Evolutionary conservation across 441 rosid species (phyloP).

Genomic region (Adansonia rubrostipa): DNA sequence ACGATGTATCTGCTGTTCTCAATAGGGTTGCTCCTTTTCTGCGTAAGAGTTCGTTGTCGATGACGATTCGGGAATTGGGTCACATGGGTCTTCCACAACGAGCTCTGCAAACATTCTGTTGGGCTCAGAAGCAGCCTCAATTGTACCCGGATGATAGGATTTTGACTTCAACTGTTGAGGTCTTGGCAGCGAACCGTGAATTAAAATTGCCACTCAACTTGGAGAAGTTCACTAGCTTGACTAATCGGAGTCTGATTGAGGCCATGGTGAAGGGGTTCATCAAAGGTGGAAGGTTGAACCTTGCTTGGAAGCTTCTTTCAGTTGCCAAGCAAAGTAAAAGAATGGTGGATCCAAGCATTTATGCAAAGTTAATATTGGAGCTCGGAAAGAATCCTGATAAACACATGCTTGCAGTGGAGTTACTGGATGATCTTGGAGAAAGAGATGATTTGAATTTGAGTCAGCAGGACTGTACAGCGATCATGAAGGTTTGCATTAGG

Average conservation of each 20-base stretch:
- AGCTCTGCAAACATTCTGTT: constrained; percentile 77
- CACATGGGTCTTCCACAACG: constrained; percentile 72
- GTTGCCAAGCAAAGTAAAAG: constrained; percentile 56
- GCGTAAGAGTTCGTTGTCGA: constrained; percentile 74
- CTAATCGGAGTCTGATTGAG: constrained; percentile 72
- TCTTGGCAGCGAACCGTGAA: constrained; percentile 64
- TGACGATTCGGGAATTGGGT: constrained; percentile 74
- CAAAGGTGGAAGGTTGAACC: constrained; percentile 64
- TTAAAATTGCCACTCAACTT: constrained; percentile 61
- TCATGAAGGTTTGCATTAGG: constrained; percentile 80
- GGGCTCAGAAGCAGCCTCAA: constrained; percentile 75
- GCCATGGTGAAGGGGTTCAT: constrained; percentile 81
- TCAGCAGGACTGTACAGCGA: constrained; percentile 75
- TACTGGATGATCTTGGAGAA: constrained; percentile 70
- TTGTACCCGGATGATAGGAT: constrained; percentile 74
- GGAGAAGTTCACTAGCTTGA: constrained; percentile 52
- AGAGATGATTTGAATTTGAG: constrained; percentile 67
- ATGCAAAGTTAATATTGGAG: constrained; percentile 72
- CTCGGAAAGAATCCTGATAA: constrained; percentile 82
- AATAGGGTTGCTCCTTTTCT: constrained; percentile 56
- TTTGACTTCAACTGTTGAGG: constrained; percentile 71
- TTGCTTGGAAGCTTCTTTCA: constrained; percentile 72
- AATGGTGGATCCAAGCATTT: constrained; percentile 58
- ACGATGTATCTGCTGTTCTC: constrained; percentile 62
- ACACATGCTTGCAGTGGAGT: constrained; percentile 45